Evolutionary conservation across 345 rosid species (phyloP).

Genomic region (Eutrema japonicum): DNA sequence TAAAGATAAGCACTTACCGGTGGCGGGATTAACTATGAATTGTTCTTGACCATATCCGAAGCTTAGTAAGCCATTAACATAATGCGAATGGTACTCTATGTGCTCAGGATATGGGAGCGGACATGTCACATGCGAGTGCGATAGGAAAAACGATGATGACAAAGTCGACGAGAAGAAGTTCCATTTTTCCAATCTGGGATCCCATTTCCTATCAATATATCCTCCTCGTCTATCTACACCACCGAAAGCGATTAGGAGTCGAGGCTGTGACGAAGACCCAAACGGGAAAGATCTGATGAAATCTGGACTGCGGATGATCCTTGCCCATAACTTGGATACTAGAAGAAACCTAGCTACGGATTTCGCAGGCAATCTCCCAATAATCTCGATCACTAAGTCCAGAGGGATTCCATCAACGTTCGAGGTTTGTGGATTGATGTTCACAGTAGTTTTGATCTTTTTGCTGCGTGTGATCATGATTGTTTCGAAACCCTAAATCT

Average conservation of each 20-base stretch:
- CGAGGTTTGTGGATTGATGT: not conserved
- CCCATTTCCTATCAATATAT: too few relatives aligned
- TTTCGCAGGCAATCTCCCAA: constrained; percentile 11
- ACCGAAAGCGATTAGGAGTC: not conserved
- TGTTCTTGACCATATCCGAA: not conserved
- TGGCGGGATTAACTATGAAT: constrained; percentile 6
- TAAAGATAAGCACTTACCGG: constrained; percentile 6
- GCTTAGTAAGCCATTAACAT: not conserved
- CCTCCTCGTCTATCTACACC: not conserved
- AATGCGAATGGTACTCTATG: not conserved
- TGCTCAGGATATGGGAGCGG: not conserved
- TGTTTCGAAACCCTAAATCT: too few relatives aligned
- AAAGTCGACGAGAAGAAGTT: not conserved
- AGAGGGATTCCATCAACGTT: not conserved
- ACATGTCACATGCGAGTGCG: not conserved
- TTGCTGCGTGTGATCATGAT: too few relatives aligned
- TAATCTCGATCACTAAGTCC: not conserved
- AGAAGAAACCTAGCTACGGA: constrained; percentile 10
- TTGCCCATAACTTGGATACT: constrained; percentile 24
- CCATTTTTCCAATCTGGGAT: not conserved
- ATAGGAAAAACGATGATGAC: not conserved
- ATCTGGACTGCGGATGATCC: not conserved
- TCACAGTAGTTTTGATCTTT: not conserved
- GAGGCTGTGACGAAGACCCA: not conserved
- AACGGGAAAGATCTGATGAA: not conserved